Evolutionary conservation across 140 eudicot genomes (phyloP), one percentile per base, ranked within the genome.

Genomic region (Stevia rebaudiana): DNA sequence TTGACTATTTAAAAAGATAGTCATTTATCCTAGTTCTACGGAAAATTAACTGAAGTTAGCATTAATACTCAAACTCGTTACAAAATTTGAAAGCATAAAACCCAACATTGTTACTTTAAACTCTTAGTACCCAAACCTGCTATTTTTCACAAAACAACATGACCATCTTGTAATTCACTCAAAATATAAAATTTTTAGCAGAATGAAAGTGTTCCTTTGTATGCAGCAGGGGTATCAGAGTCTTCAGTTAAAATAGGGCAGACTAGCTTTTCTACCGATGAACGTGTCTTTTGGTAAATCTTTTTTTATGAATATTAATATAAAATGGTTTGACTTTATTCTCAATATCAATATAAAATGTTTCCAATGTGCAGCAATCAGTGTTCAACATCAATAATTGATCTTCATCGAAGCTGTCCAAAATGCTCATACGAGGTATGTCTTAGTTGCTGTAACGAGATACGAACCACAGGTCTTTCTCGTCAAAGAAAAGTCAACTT

Each of bases 391-490:
- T 92, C 98, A 40, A 88, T 92, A 10, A 66, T 85, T 55, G 96
- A 92, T 83, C 87, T 92, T 67, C 98, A 92, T 39, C 79, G 98
- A 68, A 85, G 98, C 63, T 92, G 98, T 73, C 89, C 95, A 33
- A 74, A 68, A 39, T 92, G 98, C 81, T 74, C 80, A 16, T 92
- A 76, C 48, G 98, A 92, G 79, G 72, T 92, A 22, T 92, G 98
- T 62, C 81, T 92, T 64, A 71, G 79, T 40, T 92, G 98, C 81
- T 87, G 83, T 66, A 75, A 43, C 8, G 98, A 92, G 79, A 80
- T 92, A 30, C 85, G 95, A 15, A 67, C 65, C 25, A 83, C 87
- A 12, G 63, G 57, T 21, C 68, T 79, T 58, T 63, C 59, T 35
- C 76, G 66, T 63, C 75, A 46, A 49, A 78, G 39, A 36, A 81